Conservation (phyloP, 2,329 filamentous ascomycete species). For the Allantophomopsis lycopodina region DNA sequence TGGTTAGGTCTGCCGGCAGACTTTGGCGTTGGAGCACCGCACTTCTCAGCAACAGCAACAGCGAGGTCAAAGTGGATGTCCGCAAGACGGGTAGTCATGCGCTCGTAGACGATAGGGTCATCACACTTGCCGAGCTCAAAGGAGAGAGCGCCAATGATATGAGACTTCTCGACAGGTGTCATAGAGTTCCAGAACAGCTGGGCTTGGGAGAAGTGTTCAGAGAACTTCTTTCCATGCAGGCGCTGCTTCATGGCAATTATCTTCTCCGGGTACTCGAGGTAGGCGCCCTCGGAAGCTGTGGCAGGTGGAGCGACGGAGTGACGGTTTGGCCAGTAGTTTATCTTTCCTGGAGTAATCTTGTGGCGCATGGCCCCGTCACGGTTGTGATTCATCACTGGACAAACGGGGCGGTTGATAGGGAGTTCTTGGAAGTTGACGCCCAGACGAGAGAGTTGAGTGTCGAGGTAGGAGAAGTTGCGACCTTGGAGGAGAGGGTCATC, state of each 20-base stretch:
- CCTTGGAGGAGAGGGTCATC: conserved; percentile 61
- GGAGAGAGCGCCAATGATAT: conserved; percentile 43
- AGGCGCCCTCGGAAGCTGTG: conserved; percentile 46
- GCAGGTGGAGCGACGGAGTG: conserved; percentile 51
- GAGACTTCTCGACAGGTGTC: conserved; percentile 48
- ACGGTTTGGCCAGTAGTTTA: conserved; percentile 74
- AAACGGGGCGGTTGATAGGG: conserved; percentile 64
- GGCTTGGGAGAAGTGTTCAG: conserved; percentile 64
- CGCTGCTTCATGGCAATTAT: conserved; percentile 58
- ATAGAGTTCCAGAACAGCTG: conserved; percentile 77
- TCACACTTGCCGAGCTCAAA: conserved; percentile 77
- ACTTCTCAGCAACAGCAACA: conserved; percentile 53
- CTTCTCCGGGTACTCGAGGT: conserved; percentile 53
- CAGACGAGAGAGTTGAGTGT: conserved; percentile 56
- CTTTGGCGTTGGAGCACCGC: conserved; percentile 47
- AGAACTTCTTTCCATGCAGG: conserved; percentile 58
- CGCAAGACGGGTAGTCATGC: conserved; percentile 51
- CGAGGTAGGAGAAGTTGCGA: conserved; percentile 54
- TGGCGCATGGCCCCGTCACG: conserved; percentile 63
- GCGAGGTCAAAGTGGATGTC: conserved; percentile 64
- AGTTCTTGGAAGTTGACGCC: conserved; percentile 66
- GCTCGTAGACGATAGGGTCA: conserved; percentile 61
- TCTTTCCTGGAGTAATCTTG: conserved; percentile 56
- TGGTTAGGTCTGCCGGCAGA: conserved; percentile 42
- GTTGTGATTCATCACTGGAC: conserved; percentile 63